Percentiles rank a stretch among this genome's conserved stretches.
Evolutionary conservation across 805 yeast genomes (phyloP).

Genomic region (Grigorovia yakushimaensis): DNA sequence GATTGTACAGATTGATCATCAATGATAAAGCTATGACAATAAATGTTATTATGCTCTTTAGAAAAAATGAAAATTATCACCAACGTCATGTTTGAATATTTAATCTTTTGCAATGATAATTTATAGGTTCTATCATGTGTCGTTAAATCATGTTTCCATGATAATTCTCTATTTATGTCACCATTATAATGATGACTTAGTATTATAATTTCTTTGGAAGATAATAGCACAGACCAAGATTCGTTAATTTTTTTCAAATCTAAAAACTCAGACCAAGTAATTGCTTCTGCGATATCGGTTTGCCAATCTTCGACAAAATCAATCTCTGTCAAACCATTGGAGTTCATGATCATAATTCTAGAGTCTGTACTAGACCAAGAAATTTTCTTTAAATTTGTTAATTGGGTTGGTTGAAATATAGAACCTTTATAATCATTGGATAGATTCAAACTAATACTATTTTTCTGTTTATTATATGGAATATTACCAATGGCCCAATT

Average conservation of each 20-base stretch:
- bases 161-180: constrained; percentile 38
- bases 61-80: constrained; percentile 15
- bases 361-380: constrained; percentile 34
- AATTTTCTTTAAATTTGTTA: constrained; percentile 47
- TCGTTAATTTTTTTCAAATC: constrained; percentile 33
- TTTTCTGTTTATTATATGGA: constrained; percentile 11
- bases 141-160: constrained; percentile 66
- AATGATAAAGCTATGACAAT: constrained; percentile 11
- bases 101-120: constrained; percentile 27
- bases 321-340: constrained; percentile 34
- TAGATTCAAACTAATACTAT: constrained; percentile 8
- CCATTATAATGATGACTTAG: constrained; percentile 27
- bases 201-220: constrained; percentile 58
- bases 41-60: constrained; percentile 11
- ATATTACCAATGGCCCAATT: constrained; percentile 37
- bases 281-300: constrained; percentile 36
- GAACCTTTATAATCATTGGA: constrained; percentile 15
- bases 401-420: constrained; percentile 37
- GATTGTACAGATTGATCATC: constrained; percentile 10
- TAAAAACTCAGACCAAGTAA: constrained; percentile 43
- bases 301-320: constrained; percentile 26
- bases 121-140: constrained; percentile 45
- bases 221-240: constrained; percentile 42
- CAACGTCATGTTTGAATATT: constrained; percentile 3
- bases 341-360: constrained; percentile 30